These are phyloP conservation scores for Phialophora chinensis DNA, from an alignment of 2,329 filamentous ascomycete genomes.

Conservation along the genomic window DNA sequence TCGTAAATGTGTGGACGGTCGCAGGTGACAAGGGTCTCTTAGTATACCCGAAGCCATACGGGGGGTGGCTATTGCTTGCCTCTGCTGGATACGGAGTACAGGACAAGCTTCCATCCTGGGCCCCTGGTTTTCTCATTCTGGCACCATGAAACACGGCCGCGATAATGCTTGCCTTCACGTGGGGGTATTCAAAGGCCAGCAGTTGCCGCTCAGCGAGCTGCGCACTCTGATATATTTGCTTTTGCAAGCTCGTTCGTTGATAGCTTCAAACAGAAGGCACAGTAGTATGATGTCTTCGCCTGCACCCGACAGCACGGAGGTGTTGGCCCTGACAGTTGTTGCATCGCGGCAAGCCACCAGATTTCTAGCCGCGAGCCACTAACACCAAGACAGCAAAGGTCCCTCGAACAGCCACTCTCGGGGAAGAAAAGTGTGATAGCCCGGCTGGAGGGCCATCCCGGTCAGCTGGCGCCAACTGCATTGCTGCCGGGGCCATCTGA, in stretches of 20 bases:
- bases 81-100: neutral
- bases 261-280: neutral
- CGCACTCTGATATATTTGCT: neutral
- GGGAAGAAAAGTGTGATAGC: constrained; percentile 26
- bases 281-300: constrained; percentile 5
- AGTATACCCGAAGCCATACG: neutral
- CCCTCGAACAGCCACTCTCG: constrained; percentile 22
- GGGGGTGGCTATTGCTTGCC: neutral
- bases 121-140: neutral
- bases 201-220: neutral
- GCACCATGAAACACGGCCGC: constrained; percentile 9
- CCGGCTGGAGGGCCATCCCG: constrained; percentile 10
- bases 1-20: too few relatives aligned
- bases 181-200: constrained; percentile 5
- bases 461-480: constrained; percentile 14
- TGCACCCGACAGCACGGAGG: constrained; percentile 2
- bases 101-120: neutral
- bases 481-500: constrained; percentile 5
- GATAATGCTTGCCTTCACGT: constrained; percentile 10
- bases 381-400: constrained; percentile 17
- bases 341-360: constrained; percentile 20
- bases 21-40: too few relatives aligned
- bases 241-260: neutral
- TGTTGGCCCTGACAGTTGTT: constrained; percentile 19
- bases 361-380: constrained; percentile 20